Percentiles rank a stretch among this genome's conserved stretches.
Conservation (phyloP, 2,329 filamentous ascomycete genomes). For the Cladosporium sp. region DNA sequence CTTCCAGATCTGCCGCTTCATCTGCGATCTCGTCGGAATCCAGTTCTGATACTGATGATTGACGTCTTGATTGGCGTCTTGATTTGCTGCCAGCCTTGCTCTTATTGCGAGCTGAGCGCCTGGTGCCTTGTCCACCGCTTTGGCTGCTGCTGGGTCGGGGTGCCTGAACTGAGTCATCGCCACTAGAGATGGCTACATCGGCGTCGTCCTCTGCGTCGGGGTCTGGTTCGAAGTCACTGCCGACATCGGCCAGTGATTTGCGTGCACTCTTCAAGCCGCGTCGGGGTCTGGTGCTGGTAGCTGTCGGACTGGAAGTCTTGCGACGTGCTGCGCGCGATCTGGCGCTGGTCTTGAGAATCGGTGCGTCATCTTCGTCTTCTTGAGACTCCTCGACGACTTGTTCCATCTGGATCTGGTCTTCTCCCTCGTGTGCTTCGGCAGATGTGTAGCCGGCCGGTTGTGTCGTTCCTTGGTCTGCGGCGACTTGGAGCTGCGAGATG, state of each 20-base stretch:
- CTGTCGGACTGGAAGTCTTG: slow-evolving; percentile 28
- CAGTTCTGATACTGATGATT: slow-evolving; percentile 45
- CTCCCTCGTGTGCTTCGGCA: slow-evolving; percentile 27
- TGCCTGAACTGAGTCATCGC: slow-evolving; percentile 42
- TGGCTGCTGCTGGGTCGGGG: slow-evolving; percentile 44
- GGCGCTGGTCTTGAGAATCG: slow-evolving; percentile 45
- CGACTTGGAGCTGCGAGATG: slow-evolving; percentile 25
- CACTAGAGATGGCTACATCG: slow-evolving; percentile 51
- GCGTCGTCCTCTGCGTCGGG: slow-evolving; percentile 51
- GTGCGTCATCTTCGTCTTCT: slow-evolving; percentile 55
- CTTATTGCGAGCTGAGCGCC: slow-evolving; percentile 50
- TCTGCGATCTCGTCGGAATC: slow-evolving; percentile 49
- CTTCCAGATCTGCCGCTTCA: slow-evolving; percentile 55
- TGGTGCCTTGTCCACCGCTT: slow-evolving; percentile 39
- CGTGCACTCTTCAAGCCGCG: slow-evolving; percentile 39
- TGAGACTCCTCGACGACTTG: slow-evolving; percentile 40
- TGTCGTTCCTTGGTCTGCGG: slow-evolving; percentile 24
- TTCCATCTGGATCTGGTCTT: slow-evolving; percentile 29
- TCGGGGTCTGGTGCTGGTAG: slow-evolving; percentile 29
- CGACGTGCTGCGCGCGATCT: slow-evolving; percentile 32
- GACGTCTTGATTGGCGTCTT: slow-evolving; percentile 24
- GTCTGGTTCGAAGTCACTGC: slow-evolving; percentile 61
- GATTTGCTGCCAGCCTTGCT: slow-evolving; percentile 30
- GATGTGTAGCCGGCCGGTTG: background rate
- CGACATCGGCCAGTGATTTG: slow-evolving; percentile 43